Percentiles rank a stretch among this genome's conserved stretches.
Conservation (phyloP, 106 monocot species). For the Platanthera zijinensis region DNA sequence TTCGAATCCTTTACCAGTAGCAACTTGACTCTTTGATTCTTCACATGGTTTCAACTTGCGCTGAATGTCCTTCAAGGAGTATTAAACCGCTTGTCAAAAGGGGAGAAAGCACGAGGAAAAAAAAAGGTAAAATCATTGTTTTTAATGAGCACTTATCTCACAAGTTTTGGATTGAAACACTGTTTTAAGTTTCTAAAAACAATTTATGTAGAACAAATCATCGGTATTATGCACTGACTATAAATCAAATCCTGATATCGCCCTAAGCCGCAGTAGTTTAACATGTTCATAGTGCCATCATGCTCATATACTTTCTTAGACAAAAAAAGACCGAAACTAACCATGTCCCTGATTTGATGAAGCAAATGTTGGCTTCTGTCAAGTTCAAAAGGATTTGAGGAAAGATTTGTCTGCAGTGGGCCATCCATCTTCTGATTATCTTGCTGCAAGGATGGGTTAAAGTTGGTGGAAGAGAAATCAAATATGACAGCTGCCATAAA, state of each 20-base stretch:
- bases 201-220: background rate
- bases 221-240: background rate
- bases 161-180: background rate
- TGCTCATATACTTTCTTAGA: background rate
- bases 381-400: slow-evolving; percentile 13
- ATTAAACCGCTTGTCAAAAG: background rate
- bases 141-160: background rate
- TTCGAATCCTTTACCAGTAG: slow-evolving; percentile 21
- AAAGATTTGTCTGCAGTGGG: background rate
- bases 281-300: background rate
- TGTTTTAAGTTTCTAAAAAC: background rate
- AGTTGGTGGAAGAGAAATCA: background rate
- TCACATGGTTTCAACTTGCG: slow-evolving; percentile 22
- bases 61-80: slow-evolving; percentile 17
- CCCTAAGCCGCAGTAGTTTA: background rate
- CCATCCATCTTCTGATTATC: background rate
- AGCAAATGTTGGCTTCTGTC: slow-evolving; percentile 35
- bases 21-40: slow-evolving; percentile 11
- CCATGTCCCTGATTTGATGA: slow-evolving; percentile 60
- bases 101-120: background rate
- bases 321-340: slow-evolving; percentile 13
- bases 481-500: background rate
- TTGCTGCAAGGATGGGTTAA: background rate
- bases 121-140: background rate
- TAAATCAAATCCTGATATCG: background rate